Evolutionary conservation across 495 filamentous ascomycete genomes (phyloP), one percentile per base, ranked within the genome.

Genomic region (Penicillium diatomitis): DNA sequence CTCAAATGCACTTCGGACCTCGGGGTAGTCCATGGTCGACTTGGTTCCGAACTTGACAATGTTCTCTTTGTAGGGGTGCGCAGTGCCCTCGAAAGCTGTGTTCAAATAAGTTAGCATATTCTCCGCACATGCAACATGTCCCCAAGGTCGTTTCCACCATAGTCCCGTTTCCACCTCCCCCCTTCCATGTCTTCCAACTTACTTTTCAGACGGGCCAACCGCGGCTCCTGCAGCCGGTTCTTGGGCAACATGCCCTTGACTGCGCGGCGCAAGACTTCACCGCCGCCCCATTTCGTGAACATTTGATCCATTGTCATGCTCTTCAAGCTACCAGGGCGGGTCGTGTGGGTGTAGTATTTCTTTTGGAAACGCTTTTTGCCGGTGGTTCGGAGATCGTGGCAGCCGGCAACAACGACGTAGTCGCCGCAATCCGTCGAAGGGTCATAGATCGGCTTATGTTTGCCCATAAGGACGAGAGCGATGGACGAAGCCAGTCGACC

Each of bases 361-460:
- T 98, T 98, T 74, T 95, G 87, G 63, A 78, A 80, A 56, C 81
- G 83, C 75, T 98, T 98, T 69, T 85, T 86, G 55, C 92, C 92
- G 32, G 94, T 96, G 12, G 82, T 85, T 70, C 86, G 82, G 35
- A 98, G 77, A 50, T 88, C 83, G 45, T 84, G 79, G 76, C 92
- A 98, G 58, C 86, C 82, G 32, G 85, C 85, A 5, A 90, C 91
- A 0, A 98, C 92, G 4, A 98, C 91, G 67, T 98, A 98, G 81
- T 98, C 92, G 49, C 92, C 92, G 78, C 94, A 97, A 77, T 98
- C 92, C 47, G 92, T 95, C 50, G 84, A 80, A 12, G 88, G 94
- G 67, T 97, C 87, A 71, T 83, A 98, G 72, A 95, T 97, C 9
- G 92, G 92, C 70, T 99, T 99, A 78, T 97, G 84, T 77, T 99